Evolutionary conservation across 1,139 yeast species (phyloP), one percentile per base, ranked within the genome.

Genomic region (Scheffersomyces quercinus): DNA sequence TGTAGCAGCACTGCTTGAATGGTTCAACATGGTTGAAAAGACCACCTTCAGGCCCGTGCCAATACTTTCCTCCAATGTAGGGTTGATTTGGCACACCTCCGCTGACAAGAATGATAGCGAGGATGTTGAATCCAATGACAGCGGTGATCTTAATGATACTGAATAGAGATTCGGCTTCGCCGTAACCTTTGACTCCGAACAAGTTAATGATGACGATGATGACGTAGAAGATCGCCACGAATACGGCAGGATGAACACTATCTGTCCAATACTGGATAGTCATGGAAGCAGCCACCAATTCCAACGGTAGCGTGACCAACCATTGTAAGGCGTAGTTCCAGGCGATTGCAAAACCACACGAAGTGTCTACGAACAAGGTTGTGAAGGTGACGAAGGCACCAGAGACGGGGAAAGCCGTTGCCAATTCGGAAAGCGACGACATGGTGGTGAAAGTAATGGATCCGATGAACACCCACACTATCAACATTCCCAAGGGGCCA

Each of bases 311-410:
- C 5, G 69, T 65, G 11, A 69, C 67, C 35, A 69, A 52, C 73
- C 74, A 70, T 53, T 68, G 73, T 44, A 70, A 48, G 30, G 72
- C 73, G 53, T 70, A 70, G 52, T 68, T 68, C 73, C 74, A 69
- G 13, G 73, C 73, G 62, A 70, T 66, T 34, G 74, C 70, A 51
- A 69, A 70, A 38, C 72, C 71, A 55, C 67, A 61, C 4, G 71
- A 64, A 14, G 67, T 62, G 49, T 68, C 71, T 35, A 69, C 52
- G 44, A 70, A 69, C 35, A 68, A 54, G 8, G 73, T 65, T 46
- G 65, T 67, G 50, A 65, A 69, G 9, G 73, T 68, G 30, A 65
- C 68, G 47, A 70, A 70, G 4, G 73, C 70, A 24, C 75, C 75
- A 26, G 69, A 57, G 29, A 70, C 67, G 3, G 75, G 74, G 53